Percentiles rank a stretch among this genome's conserved stretches.
These are phyloP conservation scores for Peronospora belbahrii DNA, from an alignment of 352 stramenopile species.

Conservation along the genomic window DNA sequence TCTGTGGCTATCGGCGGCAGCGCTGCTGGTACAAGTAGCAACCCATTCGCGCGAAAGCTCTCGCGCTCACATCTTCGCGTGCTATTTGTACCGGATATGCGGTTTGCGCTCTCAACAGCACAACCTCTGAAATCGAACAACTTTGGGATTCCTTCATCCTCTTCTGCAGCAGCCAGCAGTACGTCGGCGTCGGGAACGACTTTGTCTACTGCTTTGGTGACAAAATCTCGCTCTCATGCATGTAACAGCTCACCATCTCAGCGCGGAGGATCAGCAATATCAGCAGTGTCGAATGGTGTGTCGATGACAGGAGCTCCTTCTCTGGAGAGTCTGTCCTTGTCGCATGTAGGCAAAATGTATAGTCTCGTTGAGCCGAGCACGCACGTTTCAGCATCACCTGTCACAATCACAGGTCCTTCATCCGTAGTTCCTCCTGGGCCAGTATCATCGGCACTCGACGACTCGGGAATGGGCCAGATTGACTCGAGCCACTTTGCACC, in stretches of 20 bases:
- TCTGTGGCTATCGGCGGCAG: conserved; percentile 21
- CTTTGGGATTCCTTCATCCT: conserved; percentile 28
- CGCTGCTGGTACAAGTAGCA: conserved; percentile 19
- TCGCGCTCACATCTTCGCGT: conserved; percentile 50
- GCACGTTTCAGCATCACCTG: conserved; percentile 38
- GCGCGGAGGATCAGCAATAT: conserved; percentile 9
- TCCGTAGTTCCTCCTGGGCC: conserved; percentile 26
- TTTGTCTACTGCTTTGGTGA: conserved; percentile 36
- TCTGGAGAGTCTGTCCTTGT: conserved; percentile 68
- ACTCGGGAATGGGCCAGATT: conserved; percentile 32
- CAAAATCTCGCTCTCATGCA: conserved; percentile 22
- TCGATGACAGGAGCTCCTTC: conserved; percentile 20
- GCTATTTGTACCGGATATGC: conserved; percentile 58
- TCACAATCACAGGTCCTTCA: conserved; percentile 31
- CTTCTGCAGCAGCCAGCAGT: conserved; percentile 7
- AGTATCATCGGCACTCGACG: conserved; percentile 23
- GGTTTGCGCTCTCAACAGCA: conserved; percentile 48
- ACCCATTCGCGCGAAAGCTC: conserved; percentile 49
- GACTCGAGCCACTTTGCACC: conserved; percentile 58
- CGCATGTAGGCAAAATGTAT: conserved; percentile 79
- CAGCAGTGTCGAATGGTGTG: conserved; percentile 15
- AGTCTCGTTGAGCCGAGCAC: conserved; percentile 66
- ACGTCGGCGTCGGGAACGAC: conserved; percentile 13
- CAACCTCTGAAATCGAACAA: conserved; percentile 39
- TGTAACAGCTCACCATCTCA: conserved; percentile 17